These are phyloP conservation scores for Penicillium pancosmium DNA, from an alignment of 495 filamentous ascomycete genomes.

Conservation along the genomic window DNA sequence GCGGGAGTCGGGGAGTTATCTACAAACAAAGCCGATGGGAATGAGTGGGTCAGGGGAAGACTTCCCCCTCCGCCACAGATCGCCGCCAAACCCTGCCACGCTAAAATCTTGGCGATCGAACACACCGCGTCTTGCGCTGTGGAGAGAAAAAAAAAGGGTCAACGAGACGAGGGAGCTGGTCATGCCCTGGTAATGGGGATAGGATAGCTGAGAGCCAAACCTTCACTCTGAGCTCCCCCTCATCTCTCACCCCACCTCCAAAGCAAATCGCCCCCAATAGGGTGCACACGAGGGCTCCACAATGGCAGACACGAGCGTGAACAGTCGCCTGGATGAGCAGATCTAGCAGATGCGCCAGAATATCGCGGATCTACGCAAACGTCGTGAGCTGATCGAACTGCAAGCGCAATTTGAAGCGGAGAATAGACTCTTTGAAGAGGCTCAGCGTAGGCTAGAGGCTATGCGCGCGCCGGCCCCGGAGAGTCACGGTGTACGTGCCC, in stretches of 20 bases:
- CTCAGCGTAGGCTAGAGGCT: background rate
- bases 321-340: background rate
- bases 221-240: no score
- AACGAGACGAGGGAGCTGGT: background rate
- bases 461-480: no score
- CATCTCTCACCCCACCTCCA: background rate
- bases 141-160: background rate
- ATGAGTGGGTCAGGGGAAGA: background rate
- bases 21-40: no score
- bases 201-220: no score
- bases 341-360: background rate
- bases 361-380: background rate
- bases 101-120: background rate
- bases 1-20: no score
- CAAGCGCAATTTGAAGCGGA: background rate
- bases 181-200: background rate
- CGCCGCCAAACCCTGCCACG: background rate
- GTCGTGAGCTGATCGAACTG: constrained; percentile 3
- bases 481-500: no score
- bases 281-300: background rate
- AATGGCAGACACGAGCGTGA: background rate
- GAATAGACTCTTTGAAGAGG: constrained; percentile 4
- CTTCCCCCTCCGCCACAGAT: background rate
- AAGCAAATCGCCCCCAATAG: background rate
- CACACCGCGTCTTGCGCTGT: background rate